Conservation (phyloP, 495 filamentous ascomycete species). For the Penicillium fimorum region DNA sequence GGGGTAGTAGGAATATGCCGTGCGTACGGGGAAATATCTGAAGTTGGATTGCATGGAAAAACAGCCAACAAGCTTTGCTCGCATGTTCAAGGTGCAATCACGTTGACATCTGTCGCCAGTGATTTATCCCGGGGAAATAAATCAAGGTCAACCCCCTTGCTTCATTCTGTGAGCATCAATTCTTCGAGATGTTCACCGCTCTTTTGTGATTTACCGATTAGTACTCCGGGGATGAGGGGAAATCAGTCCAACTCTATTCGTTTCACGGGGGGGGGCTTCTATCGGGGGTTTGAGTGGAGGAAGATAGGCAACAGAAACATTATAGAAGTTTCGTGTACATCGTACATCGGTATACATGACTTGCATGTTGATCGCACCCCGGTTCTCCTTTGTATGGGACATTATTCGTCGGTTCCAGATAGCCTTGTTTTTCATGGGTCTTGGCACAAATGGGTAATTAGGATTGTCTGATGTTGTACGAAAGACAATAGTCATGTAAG, state of each 20-base stretch:
- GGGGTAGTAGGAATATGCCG: not conserved
- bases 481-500: not conserved
- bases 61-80: constrained; percentile 8
- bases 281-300: not conserved
- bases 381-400: not conserved
- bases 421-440: not conserved
- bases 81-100: constrained; percentile 1
- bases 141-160: constrained; percentile 20
- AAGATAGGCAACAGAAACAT: not conserved
- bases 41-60: constrained; percentile 1
- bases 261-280: not conserved
- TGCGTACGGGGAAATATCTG: constrained; percentile 5
- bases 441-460: not conserved
- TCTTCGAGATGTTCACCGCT: constrained; percentile 23
- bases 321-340: not conserved
- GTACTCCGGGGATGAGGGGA: not conserved
- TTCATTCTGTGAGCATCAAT: constrained; percentile 26
- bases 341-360: constrained; percentile 6
- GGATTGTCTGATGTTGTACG: constrained; percentile 4
- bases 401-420: not conserved
- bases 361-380: constrained; percentile 3
- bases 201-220: constrained; percentile 9
- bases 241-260: not conserved
- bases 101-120: not conserved
- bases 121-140: not conserved